These are phyloP conservation scores for Anaeramoeba ignava DNA, from an alignment of 78 protist species.

Conservation along the genomic window DNA sequence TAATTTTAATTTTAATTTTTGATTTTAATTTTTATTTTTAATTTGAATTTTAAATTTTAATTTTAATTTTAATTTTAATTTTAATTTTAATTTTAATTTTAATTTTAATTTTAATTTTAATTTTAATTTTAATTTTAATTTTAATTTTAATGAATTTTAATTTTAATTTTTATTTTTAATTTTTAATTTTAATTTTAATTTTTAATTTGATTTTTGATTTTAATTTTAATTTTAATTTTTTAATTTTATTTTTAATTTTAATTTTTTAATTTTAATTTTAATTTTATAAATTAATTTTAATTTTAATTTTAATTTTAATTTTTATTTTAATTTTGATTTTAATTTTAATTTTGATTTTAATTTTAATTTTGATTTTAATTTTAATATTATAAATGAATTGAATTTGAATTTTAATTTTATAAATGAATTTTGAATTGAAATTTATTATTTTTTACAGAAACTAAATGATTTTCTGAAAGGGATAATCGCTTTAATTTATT, in stretches of 20 bases:
- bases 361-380: not conserved
- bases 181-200: too few species aligned
- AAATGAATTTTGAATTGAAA: not conserved
- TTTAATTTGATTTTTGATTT: not conserved
- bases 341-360: not conserved
- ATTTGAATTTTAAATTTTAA: not conserved
- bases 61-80: not conserved
- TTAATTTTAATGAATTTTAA: too few species aligned
- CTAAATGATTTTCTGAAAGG: not conserved
- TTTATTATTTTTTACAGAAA: not conserved
- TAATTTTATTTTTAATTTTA: not conserved
- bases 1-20: not conserved
- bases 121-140: too few species aligned
- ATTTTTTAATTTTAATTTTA: not conserved
- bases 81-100: not conserved
- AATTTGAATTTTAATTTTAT: not conserved
- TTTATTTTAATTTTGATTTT: not conserved
- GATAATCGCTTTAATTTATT: not conserved
- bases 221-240: not conserved
- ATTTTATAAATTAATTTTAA: not conserved
- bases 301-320: not conserved
- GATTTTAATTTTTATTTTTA: not conserved
- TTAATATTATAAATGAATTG: not conserved
- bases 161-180: too few species aligned
- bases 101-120: not conserved